Percentiles rank a stretch among this genome's conserved stretches.
Conservation (phyloP, 2,329 filamentous ascomycete genomes). For the Xylaria sp. region DNA sequence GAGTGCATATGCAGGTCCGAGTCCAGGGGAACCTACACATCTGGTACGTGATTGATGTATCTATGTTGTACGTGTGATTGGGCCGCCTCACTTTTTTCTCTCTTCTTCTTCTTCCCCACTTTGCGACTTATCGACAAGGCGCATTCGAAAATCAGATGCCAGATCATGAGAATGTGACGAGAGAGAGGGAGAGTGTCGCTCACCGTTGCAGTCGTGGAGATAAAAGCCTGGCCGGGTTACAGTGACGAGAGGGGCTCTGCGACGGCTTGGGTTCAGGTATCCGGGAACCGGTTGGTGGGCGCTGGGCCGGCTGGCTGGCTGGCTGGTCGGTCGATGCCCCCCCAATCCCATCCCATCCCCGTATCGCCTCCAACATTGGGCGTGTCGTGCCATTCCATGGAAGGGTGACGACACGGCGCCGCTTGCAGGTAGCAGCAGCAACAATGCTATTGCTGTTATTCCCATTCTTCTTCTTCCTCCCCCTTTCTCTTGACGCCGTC, state of each 20-base stretch:
- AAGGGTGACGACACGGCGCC: slow-evolving; percentile 8
- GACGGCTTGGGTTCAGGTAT: slow-evolving; percentile 3
- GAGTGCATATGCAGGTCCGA: slow-evolving; percentile 28
- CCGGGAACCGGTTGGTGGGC: background rate
- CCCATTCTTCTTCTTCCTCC: slow-evolving; percentile 9
- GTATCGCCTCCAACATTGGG: background rate
- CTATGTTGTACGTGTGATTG: no score
- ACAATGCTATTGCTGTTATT: background rate
- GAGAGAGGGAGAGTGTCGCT: no score
- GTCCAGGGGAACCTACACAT: slow-evolving; percentile 26
- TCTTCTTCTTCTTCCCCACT: slow-evolving; percentile 17
- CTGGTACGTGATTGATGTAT: no score
- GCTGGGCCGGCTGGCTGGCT: no score
- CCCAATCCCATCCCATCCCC: no score
- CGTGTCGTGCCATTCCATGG: background rate
- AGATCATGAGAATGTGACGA: slow-evolving; percentile 26
- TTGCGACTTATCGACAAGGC: no score
- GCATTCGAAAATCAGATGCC: slow-evolving; percentile 20
- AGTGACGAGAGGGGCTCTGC: slow-evolving; percentile 11
- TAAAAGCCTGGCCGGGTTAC: slow-evolving; percentile 18
- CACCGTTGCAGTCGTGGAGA: slow-evolving; percentile 20
- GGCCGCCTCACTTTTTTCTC: slow-evolving; percentile 20
- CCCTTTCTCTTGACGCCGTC: background rate
- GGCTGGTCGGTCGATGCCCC: no score
- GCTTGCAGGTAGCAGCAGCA: slow-evolving; percentile 3